Percentiles rank a stretch among this genome's conserved stretches.
These are phyloP conservation scores for Pleurotus citrinopileatus DNA, from an alignment of 768 basidiomycete genomes.

Conservation along the genomic window DNA sequence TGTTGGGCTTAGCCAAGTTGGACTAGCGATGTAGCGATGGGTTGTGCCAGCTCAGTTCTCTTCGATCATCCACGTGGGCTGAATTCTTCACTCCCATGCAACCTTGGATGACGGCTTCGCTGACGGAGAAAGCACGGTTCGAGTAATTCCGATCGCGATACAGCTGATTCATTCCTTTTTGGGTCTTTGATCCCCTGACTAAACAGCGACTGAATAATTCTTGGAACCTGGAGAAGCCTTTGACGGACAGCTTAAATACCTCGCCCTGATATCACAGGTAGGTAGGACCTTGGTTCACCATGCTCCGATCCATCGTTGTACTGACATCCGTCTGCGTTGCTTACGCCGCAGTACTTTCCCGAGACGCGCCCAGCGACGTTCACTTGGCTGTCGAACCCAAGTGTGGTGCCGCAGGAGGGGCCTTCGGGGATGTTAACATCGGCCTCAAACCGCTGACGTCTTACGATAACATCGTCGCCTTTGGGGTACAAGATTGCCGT, in stretches of 20 bases:
- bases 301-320: constrained; percentile 16
- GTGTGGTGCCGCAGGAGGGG: constrained; percentile 39
- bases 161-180: constrained; percentile 8
- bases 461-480: constrained; percentile 48
- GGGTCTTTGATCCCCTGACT: neutral
- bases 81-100: neutral
- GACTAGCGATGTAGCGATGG: too few relatives aligned
- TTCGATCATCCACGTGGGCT: neutral
- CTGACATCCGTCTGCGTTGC: constrained; percentile 18
- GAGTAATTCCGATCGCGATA: constrained; percentile 7
- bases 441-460: constrained; percentile 32
- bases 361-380: constrained; percentile 16
- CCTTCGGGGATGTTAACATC: constrained; percentile 40
- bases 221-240: neutral
- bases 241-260: constrained; percentile 10
- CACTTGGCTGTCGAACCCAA: constrained; percentile 42
- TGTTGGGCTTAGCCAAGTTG: too few relatives aligned
- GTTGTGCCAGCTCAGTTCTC: neutral
- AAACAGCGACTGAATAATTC: neutral
- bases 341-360: constrained; percentile 19
- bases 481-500: constrained; percentile 35
- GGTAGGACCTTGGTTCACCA: constrained; percentile 10
- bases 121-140: constrained; percentile 10
- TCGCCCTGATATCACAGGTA: neutral
- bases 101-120: neutral